Percentiles rank a stretch among this genome's conserved stretches.
phyloP scores from a whole-genome alignment of 2,329 filamentous ascomycete species.

The Fusarium xylarioides region DNA sequence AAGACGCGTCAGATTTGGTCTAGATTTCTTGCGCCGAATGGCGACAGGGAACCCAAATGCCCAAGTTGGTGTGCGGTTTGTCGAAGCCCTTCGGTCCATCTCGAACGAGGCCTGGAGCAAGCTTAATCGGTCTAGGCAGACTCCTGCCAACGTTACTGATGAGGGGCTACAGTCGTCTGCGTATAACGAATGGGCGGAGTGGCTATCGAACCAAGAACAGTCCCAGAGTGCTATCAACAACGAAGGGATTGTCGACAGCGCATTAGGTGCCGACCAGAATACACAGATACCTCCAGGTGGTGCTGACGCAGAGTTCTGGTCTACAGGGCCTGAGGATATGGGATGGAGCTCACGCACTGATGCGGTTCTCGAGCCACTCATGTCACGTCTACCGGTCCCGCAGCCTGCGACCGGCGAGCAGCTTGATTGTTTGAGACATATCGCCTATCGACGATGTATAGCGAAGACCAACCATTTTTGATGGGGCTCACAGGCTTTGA shows the following conservation, averaged over 20 bases:
- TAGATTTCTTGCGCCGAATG: not conserved
- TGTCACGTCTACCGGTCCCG: not conserved
- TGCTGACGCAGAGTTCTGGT: not conserved
- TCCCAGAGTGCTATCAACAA: rapidly evolving
- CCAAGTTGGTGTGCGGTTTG: not conserved
- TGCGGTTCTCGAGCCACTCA: not conserved
- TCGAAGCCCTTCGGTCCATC: not conserved
- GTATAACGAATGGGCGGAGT: not conserved
- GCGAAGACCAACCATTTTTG: not conserved
- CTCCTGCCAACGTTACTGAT: rapidly evolving
- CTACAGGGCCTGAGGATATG: not conserved
- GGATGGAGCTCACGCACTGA: not conserved
- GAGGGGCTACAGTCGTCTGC: not conserved
- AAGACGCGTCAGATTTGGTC: not conserved
- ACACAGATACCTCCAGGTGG: not conserved
- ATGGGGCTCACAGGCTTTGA: not conserved
- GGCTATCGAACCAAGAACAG: not conserved
- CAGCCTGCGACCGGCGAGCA: not conserved
- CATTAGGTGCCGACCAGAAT: not conserved
- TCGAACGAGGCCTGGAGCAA: not conserved
- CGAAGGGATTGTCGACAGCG: rapidly evolving
- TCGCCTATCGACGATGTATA: not conserved
- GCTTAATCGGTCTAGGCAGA: not conserved
- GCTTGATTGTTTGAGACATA: not conserved
- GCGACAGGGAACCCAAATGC: not conserved